These are phyloP conservation scores for Tulasnella sp. DNA, from an alignment of 768 basidiomycete species.

Conservation along the genomic window DNA sequence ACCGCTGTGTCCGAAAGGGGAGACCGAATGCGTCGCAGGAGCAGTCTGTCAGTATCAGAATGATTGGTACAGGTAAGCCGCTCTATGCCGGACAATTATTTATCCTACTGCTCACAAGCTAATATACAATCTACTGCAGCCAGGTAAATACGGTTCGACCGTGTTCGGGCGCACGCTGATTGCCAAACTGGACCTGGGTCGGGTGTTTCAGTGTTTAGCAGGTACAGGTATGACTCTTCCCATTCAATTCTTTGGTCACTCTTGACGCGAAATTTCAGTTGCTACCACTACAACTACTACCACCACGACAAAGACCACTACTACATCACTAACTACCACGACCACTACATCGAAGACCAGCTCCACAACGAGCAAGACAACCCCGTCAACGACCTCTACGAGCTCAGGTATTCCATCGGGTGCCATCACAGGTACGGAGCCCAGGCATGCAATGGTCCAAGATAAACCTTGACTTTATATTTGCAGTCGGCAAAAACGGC, in stretches of 20 bases:
- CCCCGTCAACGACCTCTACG: background rate
- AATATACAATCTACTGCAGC: background rate
- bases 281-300: background rate
- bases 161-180: no score
- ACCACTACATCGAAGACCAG: background rate
- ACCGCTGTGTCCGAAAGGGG: background rate
- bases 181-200: no score
- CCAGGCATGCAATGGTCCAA: background rate
- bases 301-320: background rate
- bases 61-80: background rate
- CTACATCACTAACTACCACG: background rate
- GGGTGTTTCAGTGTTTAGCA: background rate
- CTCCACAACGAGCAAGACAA: background rate
- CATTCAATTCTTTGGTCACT: background rate
- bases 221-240: background rate
- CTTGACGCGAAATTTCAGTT: no score
- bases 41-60: background rate
- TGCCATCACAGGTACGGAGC: background rate
- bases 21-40: background rate
- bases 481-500: conserved; percentile 16
- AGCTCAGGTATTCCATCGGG: background rate
- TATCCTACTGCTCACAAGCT: background rate
- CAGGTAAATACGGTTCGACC: background rate
- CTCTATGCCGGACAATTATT: background rate
- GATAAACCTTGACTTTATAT: background rate